Percentiles rank a stretch among this genome's conserved stretches.
These are phyloP conservation scores for Fomitopsis serialis DNA, from an alignment of 768 basidiomycete genomes.

Conservation along the genomic window DNA sequence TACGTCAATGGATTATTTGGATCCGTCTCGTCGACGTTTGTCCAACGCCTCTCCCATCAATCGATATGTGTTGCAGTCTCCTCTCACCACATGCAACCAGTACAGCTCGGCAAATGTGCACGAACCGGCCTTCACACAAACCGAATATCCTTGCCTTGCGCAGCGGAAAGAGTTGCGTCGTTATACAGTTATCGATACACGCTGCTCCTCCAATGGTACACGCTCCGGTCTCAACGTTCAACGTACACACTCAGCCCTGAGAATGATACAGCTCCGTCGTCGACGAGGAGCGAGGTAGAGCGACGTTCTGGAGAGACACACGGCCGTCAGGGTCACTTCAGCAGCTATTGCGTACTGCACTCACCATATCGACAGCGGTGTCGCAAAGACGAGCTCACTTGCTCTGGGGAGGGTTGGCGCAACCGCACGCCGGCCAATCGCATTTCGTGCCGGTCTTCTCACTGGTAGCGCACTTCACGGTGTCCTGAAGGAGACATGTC, in stretches of 20 bases:
- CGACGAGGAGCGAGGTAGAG: neutral
- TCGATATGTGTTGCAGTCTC: too few relatives aligned
- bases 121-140: too few relatives aligned
- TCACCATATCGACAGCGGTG: neutral
- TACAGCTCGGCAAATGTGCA: too few relatives aligned
- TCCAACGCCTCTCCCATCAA: too few relatives aligned
- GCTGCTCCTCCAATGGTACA: neutral
- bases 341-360: neutral
- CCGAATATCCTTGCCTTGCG: too few relatives aligned
- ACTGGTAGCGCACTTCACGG: constrained; percentile 16
- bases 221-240: neutral
- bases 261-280: neutral
- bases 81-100: too few relatives aligned
- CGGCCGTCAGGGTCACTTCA: neutral
- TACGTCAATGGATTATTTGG: too few relatives aligned
- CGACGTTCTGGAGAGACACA: neutral
- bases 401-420: constrained; percentile 33
- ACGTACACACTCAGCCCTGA: neutral
- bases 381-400: constrained; percentile 5
- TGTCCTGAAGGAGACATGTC: constrained; percentile 4
- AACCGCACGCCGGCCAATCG: constrained; percentile 27
- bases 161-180: neutral
- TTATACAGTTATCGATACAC: neutral
- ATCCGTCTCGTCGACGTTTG: too few relatives aligned
- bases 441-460: constrained; percentile 17